Evolutionary conservation across 2,329 filamentous ascomycete genomes (phyloP).

Genomic region (Colletotrichum lupini): DNA sequence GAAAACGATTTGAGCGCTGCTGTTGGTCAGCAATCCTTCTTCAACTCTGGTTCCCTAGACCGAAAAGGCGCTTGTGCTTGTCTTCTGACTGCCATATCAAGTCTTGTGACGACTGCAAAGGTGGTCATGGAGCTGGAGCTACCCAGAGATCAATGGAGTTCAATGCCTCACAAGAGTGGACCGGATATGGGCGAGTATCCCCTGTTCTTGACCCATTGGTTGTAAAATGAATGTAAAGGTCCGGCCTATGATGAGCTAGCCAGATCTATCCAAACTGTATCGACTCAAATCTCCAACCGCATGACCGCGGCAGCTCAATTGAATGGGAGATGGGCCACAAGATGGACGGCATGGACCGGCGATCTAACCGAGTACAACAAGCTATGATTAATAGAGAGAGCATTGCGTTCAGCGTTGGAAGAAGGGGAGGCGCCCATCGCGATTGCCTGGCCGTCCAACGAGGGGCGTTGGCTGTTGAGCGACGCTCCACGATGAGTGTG

Average conservation of each 20-base stretch:
- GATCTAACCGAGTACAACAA: slow-evolving; percentile 14
- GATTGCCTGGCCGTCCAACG: slow-evolving; percentile 5
- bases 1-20: slow-evolving; percentile 38
- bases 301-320: slow-evolving; percentile 14
- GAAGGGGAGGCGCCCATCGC: slow-evolving; percentile 1
- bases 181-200: slow-evolving; percentile 11
- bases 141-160: not conserved
- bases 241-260: slow-evolving; percentile 28
- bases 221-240: not conserved
- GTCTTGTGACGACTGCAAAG: slow-evolving; percentile 3
- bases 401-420: not conserved
- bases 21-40: slow-evolving; percentile 43
- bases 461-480: not conserved
- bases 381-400: not conserved
- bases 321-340: slow-evolving; percentile 5
- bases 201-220: slow-evolving; percentile 8
- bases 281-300: slow-evolving; percentile 10
- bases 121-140: not conserved
- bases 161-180: not conserved
- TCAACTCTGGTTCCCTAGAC: slow-evolving; percentile 1
- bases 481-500: slow-evolving; percentile 19
- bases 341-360: slow-evolving; percentile 11
- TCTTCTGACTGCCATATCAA: slow-evolving; percentile 3
- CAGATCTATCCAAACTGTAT: slow-evolving; percentile 30
- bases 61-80: not conserved